Evolutionary conservation across 345 rosid species (phyloP).

Genomic region (Lepidium sativum): DNA sequence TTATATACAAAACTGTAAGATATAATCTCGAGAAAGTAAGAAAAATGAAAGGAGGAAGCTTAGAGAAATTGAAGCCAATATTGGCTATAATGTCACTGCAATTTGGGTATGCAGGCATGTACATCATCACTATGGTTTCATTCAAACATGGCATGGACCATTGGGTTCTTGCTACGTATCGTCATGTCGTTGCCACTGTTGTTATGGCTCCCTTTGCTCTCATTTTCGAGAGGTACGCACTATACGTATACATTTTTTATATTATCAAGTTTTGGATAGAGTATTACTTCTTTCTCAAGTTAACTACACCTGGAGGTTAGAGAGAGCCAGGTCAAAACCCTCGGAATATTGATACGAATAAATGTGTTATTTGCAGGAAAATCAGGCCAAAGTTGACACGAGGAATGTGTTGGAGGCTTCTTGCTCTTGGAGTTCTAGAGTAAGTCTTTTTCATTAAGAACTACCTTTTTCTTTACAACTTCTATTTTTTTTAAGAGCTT

Average conservation of each 20-base stretch:
- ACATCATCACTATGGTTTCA: conserved; percentile 60
- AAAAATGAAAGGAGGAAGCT: conserved; percentile 21
- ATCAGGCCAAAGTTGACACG: conserved; percentile 83
- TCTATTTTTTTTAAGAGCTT: not conserved
- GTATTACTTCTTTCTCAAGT: too few species aligned
- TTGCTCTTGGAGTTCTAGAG: conserved; percentile 75
- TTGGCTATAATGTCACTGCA: conserved; percentile 68
- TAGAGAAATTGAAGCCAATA: conserved; percentile 50
- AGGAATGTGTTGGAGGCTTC: conserved; percentile 55
- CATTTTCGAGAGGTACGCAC: conserved; percentile 72
- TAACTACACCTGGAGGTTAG: too few species aligned
- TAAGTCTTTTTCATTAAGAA: conserved; percentile 31
- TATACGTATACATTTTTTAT: not conserved
- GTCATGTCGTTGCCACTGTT: conserved; percentile 62
- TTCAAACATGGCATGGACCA: conserved; percentile 73
- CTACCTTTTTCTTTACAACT: conserved; percentile 6
- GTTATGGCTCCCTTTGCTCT: conserved; percentile 83
- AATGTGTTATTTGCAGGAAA: conserved; percentile 44
- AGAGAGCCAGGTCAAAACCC: too few species aligned
- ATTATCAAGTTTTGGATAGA: too few species aligned
- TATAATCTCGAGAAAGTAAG: not conserved
- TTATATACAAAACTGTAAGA: not conserved
- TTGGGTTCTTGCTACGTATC: conserved; percentile 62
- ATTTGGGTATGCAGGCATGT: conserved; percentile 90
- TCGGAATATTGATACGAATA: not conserved